These are phyloP conservation scores for Vickermania ingenoplastis DNA, from an alignment of 208 protist species.

Conservation along the genomic window DNA sequence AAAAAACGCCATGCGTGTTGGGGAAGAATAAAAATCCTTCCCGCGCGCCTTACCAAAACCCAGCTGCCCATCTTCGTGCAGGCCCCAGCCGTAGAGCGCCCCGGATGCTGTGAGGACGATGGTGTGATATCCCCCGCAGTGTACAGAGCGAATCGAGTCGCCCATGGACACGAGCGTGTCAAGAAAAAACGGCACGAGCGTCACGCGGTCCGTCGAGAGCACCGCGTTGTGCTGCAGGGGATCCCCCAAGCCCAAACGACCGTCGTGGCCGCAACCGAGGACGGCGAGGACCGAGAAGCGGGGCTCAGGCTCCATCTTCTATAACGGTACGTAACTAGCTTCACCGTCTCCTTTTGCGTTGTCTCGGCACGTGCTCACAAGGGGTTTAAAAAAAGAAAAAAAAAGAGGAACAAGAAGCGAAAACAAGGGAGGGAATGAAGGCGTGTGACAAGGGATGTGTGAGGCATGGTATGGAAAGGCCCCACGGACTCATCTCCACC, in stretches of 20 bases:
- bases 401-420: no score
- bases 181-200: slow-evolving; percentile 18
- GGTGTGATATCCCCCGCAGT: slow-evolving; percentile 79
- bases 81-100: slow-evolving; percentile 65
- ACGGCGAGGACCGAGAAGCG: slow-evolving; percentile 30
- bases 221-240: slow-evolving; percentile 10
- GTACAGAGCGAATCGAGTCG: slow-evolving; percentile 19
- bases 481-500: no score
- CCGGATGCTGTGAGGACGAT: slow-evolving; percentile 45
- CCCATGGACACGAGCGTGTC: background rate
- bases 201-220: slow-evolving; percentile 6
- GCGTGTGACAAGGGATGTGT: no score
- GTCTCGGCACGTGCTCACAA: no score
- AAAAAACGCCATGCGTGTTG: slow-evolving; percentile 36
- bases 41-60: slow-evolving; percentile 26
- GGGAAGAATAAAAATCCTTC: slow-evolving; percentile 6
- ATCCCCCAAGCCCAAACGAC: slow-evolving; percentile 55
- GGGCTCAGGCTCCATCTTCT: no score
- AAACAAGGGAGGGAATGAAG: no score
- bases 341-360: no score
- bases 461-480: no score
- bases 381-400: no score
- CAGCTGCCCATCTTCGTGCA: slow-evolving; percentile 75
- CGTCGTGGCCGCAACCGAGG: slow-evolving; percentile 70
- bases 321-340: no score